Percentiles rank a stretch among this genome's conserved stretches.
phyloP scores from a whole-genome alignment of 2,329 filamentous ascomycete genomes.

The Triangularia verruculosa region DNA sequence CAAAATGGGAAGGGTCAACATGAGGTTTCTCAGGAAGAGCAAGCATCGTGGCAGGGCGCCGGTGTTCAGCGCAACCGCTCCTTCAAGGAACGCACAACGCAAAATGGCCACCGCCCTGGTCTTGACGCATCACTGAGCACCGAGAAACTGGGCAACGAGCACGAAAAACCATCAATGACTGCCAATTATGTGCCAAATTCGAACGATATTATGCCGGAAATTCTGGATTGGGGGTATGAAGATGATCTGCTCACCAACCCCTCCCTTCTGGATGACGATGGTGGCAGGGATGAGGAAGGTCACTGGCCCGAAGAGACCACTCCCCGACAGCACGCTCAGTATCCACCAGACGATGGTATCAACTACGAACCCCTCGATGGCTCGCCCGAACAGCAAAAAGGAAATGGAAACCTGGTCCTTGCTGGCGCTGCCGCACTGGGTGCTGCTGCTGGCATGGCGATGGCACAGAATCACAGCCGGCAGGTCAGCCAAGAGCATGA shows the following conservation, averaged over 20 bases:
- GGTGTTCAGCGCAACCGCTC: conserved; percentile 60
- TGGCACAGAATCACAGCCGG: conserved; percentile 51
- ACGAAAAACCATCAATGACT: conserved; percentile 55
- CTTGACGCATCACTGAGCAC: conserved; percentile 55
- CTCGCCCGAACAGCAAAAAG: conserved; percentile 32
- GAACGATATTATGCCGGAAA: conserved; percentile 71
- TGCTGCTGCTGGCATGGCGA: conserved; percentile 46
- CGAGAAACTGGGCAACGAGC: conserved; percentile 53
- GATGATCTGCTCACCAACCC: conserved; percentile 80
- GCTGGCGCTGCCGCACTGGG: conserved; percentile 53
- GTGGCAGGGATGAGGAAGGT: conserved; percentile 43
- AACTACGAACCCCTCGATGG: conserved; percentile 30
- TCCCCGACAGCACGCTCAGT: conserved; percentile 38
- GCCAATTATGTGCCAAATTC: conserved; percentile 68
- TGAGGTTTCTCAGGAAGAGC: conserved; percentile 32
- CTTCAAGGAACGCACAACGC: conserved; percentile 63
- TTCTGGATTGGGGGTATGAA: conserved; percentile 58
- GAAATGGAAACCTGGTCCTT: conserved; percentile 31
- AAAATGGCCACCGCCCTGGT: conserved; percentile 50
- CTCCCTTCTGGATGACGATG: conserved; percentile 74
- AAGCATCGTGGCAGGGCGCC: conserved; percentile 43
- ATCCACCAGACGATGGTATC: conserved; percentile 34
- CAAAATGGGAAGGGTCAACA: conserved; percentile 46
- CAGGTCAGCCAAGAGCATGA: conserved; percentile 58
- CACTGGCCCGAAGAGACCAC: conserved; percentile 57